Evolutionary conservation across 345 rosid genomes (phyloP).

Genomic region (Ailanthus altissimus): DNA sequence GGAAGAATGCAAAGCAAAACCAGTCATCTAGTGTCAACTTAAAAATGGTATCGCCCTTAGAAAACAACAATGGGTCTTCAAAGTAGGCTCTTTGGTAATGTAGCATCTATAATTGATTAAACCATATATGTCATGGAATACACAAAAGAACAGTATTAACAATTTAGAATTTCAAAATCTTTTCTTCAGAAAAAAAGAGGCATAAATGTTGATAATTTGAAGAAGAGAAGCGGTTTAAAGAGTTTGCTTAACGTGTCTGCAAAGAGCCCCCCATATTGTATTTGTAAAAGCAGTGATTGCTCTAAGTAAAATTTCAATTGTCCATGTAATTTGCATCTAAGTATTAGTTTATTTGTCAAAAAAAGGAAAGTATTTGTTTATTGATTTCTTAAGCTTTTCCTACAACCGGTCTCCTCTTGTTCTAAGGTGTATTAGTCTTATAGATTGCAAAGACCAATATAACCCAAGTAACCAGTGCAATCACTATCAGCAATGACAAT

Average conservation of each 20-base stretch:
- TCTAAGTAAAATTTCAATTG: neutral
- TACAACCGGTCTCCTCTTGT: neutral
- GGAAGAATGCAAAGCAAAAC: neutral
- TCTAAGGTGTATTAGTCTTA: too few species aligned
- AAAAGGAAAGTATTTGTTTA: too few species aligned
- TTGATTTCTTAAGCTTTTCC: neutral
- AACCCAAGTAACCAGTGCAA: neutral
- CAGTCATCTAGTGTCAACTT: neutral
- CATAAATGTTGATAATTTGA: neutral
- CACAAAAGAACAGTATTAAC: neutral
- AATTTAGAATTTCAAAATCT: neutral
- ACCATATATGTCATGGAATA: neutral
- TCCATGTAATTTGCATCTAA: neutral
- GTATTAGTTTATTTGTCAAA: neutral
- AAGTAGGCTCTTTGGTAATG: neutral
- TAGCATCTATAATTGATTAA: neutral
- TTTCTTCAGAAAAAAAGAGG: neutral
- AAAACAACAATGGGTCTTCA: neutral
- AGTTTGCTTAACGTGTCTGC: neutral
- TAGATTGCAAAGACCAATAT: neutral
- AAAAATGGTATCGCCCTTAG: neutral
- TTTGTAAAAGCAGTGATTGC: neutral
- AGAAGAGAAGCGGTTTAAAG: neutral
- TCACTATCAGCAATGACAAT: neutral
- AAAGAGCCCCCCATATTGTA: neutral